Base-by-base conservation (phyloP, 352 stramenopile genomes). In the Phytophthora chlamydospora region DNA sequence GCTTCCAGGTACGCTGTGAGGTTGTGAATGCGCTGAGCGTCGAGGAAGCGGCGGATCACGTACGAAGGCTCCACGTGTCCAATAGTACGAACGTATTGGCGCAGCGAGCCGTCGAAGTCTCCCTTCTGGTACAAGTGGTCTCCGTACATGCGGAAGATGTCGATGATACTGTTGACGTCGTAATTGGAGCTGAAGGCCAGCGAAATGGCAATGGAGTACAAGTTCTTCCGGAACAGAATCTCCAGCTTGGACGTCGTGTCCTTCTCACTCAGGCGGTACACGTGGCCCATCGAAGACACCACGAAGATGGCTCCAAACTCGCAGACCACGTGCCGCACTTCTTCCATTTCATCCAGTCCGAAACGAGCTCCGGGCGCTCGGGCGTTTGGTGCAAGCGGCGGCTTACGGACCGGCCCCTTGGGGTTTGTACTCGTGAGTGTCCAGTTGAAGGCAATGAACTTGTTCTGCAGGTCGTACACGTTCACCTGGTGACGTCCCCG, bases 61-160 rank as follows among this genome's bases (percentile, higher is more conserved):
- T 99, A 98, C 5, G 95, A 99, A 6, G 96, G 92, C 64, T 99
- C 97, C 3, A 99, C 78, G 38, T 98, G 95, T 0, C 98, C 96
- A 69, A 99, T 99, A 5, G 96, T 99, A 34, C 96, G 82, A 43
- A 96, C 91, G 70, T 99, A 99, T 76, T 99, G 97, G n/a, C 96
- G 86, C 62, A 99, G 84, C 6, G 96, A 97, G 16, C 90, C 94
- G 48, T 96, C 90, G 53, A 94, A 99, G 58, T 99, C 96, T 35
- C 96, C 95, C 66, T 99, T 98, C 55, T 98, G 79, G 75, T 99
- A 99, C 36, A 99, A 75, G 67, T 99, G 96, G 67, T 99, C 97
- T 41, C 97, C 98, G 72, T 99, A 98, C 87, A 95, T 97, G 49
- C 89, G 87, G 59, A 93, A 97, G 29, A 99, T 98, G 32, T 96